phyloP scores from a whole-genome alignment of 805 yeast species.

The Saturnispora galanensis region DNA sequence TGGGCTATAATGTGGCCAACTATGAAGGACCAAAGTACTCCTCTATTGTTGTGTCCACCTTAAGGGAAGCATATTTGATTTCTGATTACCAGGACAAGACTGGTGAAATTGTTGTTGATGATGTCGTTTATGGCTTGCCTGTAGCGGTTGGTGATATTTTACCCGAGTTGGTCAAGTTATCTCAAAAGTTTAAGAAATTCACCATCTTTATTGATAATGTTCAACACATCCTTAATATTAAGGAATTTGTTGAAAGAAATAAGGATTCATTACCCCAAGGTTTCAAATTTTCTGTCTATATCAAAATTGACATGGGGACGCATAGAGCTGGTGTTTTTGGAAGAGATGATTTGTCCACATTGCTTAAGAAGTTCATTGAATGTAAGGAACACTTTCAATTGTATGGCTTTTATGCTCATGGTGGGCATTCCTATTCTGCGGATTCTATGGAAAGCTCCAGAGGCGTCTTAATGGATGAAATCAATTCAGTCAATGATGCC shows the following conservation, averaged over 20 bases:
- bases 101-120: constrained; percentile 23
- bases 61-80: constrained; percentile 51
- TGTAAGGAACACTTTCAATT: constrained; percentile 31
- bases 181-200: constrained; percentile 29
- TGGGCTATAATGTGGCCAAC: constrained; percentile 34
- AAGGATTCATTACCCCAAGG: background rate
- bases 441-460: constrained; percentile 37
- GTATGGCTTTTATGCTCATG: constrained; percentile 69
- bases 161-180: constrained; percentile 36
- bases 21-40: constrained; percentile 27
- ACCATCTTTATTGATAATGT: constrained; percentile 53
- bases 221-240: constrained; percentile 44
- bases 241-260: constrained; percentile 24
- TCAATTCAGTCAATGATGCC: constrained; percentile 47
- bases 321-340: constrained; percentile 50
- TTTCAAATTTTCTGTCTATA: constrained; percentile 49
- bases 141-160: constrained; percentile 37
- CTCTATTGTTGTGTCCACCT: constrained; percentile 56
- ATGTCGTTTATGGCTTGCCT: constrained; percentile 52
- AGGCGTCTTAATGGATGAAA: constrained; percentile 42
- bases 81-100: constrained; percentile 10
- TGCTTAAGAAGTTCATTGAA: constrained; percentile 20
- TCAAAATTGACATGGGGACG: constrained; percentile 66
- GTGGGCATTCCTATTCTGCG: constrained; percentile 63
- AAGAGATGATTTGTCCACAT: background rate